Conservation (phyloP, 2,329 filamentous ascomycete species). For the Emydomyces testavorans region DNA sequence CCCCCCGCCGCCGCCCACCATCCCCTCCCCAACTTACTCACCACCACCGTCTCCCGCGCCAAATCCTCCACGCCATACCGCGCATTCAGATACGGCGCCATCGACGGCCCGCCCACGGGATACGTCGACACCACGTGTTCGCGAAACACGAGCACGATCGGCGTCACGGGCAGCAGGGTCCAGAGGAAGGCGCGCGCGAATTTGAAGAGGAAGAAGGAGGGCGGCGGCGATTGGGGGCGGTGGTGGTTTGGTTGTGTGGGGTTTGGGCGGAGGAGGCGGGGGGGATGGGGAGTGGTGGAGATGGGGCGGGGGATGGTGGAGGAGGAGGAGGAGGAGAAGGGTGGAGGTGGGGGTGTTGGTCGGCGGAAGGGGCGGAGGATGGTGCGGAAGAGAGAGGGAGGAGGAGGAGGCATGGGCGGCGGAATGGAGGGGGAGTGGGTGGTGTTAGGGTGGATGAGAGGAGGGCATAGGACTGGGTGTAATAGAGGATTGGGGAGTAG, state of each 20-base stretch:
- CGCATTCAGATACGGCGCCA: conserved; percentile 67
- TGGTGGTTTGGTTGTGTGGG: neutral
- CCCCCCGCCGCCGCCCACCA: conserved; percentile 40
- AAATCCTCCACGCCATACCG: conserved; percentile 42
- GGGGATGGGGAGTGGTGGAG: neutral
- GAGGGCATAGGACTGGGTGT: neutral
- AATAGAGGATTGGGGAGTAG: neutral
- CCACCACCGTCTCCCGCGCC: conserved; percentile 33
- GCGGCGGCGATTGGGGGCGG: conserved; percentile 15
- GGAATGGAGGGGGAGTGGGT: neutral
- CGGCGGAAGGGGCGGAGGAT: neutral
- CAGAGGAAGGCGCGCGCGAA: conserved; percentile 19
- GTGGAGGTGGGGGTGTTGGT: neutral
- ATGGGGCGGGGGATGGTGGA: neutral
- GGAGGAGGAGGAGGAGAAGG: neutral
- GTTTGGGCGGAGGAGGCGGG: neutral
- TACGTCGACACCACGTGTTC: conserved; percentile 34
- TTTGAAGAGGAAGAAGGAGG: conserved; percentile 20
- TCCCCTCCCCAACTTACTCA: conserved; percentile 28
- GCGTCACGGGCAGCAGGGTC: conserved; percentile 23
- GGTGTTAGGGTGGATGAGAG: neutral
- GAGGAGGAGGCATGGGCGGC: conserved; percentile 2
- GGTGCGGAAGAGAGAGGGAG: neutral
- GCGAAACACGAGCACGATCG: conserved; percentile 31
- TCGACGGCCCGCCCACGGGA: conserved; percentile 45